Evolutionary conservation across 768 basidiomycete genomes (phyloP).

Genomic region (Gloeophyllum trabeum): DNA sequence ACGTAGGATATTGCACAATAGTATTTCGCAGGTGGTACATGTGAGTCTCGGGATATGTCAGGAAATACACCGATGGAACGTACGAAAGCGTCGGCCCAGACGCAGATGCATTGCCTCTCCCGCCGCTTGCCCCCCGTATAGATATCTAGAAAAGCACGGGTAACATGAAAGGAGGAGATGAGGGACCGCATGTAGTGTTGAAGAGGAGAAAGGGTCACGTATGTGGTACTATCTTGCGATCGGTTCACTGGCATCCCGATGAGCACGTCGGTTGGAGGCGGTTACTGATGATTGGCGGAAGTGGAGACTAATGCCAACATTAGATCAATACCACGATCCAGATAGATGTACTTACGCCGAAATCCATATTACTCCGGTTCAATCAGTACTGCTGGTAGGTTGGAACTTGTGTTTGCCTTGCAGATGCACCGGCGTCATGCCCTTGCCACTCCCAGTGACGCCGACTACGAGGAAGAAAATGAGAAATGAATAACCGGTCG

Average conservation of each 20-base stretch:
- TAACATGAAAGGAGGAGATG: neutral
- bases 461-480: slow-evolving; percentile 55
- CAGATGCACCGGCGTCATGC: slow-evolving; percentile 69
- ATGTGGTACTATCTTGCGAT: neutral
- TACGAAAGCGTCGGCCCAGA: neutral
- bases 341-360: no score
- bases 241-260: no score
- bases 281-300: neutral
- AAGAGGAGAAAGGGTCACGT: neutral
- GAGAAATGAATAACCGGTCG: slow-evolving; percentile 8
- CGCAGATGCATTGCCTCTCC: no score
- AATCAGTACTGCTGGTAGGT: no score
- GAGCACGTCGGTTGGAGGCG: no score
- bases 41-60: neutral
- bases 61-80: neutral
- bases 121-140: no score
- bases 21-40: neutral
- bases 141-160: no score
- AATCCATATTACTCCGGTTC: no score
- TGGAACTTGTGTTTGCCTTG: slow-evolving; percentile 72
- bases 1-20: no score
- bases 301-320: no score
- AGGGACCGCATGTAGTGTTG: neutral
- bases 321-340: no score
- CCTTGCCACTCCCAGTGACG: slow-evolving; percentile 85